These are phyloP conservation scores for Chenopodium album DNA, from an alignment of 148 eudicot species.

Conservation along the genomic window DNA sequence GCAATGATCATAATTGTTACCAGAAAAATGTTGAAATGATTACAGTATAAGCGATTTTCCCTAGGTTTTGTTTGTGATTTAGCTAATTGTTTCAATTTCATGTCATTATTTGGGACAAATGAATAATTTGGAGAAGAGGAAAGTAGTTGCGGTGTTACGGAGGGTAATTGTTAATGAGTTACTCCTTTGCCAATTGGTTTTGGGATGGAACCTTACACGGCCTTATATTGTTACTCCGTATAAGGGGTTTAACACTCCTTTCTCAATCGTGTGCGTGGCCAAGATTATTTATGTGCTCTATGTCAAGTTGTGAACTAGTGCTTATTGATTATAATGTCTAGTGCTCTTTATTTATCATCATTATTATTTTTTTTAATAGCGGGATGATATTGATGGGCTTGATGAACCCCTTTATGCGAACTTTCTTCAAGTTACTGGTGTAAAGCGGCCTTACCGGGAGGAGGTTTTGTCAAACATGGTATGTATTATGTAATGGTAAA, in stretches of 20 bases:
- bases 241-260: no score
- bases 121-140: neutral
- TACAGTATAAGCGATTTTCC: neutral
- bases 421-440: constrained; percentile 66
- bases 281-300: no score
- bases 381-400: constrained; percentile 89
- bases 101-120: neutral
- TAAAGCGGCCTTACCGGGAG: constrained; percentile 69
- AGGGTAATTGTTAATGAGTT: neutral
- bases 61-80: neutral
- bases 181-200: neutral
- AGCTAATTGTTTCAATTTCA: neutral
- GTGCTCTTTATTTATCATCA: neutral
- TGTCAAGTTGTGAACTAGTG: neutral
- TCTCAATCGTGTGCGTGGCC: no score
- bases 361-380: constrained; percentile 35
- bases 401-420: constrained; percentile 91
- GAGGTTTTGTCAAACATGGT: constrained; percentile 73
- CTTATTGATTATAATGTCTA: neutral
- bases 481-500: constrained; percentile 22
- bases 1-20: neutral
- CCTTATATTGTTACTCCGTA: no score
- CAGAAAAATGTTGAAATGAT: neutral
- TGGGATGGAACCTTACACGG: neutral
- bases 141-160: no score